Percentiles rank a stretch among this genome's conserved stretches.
Evolutionary conservation across 225 moss, liverwort and hornwort genomes (phyloP).

Genomic region (Neckera pumila): DNA sequence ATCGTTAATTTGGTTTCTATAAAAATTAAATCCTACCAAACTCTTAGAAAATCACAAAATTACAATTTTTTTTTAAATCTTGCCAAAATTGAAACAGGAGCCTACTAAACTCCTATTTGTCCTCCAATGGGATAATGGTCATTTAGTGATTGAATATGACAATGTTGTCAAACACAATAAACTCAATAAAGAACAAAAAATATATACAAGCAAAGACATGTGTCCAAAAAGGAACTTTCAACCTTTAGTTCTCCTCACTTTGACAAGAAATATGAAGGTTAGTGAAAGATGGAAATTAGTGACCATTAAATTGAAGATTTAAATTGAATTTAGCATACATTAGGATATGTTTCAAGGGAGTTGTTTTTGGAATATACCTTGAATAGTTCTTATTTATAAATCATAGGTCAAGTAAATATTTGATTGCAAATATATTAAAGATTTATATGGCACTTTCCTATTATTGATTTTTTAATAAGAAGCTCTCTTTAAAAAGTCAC

Average conservation of each 20-base stretch:
- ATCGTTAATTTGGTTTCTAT: accelerated
- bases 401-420: background rate
- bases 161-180: background rate
- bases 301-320: background rate
- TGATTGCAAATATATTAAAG: background rate
- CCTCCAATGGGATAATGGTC: accelerated
- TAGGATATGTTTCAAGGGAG: background rate
- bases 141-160: background rate
- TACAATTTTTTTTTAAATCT: background rate
- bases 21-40: background rate
- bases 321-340: background rate
- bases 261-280: background rate
- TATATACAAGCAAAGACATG: no score
- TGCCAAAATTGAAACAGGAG: background rate
- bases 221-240: background rate
- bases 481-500: no score
- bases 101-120: background rate
- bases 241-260: background rate
- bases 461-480: no score
- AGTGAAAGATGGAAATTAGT: background rate
- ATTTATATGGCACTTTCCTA: background rate
- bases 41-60: background rate
- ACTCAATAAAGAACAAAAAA: background rate
- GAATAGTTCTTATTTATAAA: background rate
- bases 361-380: background rate